Percentiles rank a stretch among this genome's conserved stretches.
These are phyloP conservation scores for Salix exigua DNA, from an alignment of 345 rosid species.

Conservation along the genomic window DNA sequence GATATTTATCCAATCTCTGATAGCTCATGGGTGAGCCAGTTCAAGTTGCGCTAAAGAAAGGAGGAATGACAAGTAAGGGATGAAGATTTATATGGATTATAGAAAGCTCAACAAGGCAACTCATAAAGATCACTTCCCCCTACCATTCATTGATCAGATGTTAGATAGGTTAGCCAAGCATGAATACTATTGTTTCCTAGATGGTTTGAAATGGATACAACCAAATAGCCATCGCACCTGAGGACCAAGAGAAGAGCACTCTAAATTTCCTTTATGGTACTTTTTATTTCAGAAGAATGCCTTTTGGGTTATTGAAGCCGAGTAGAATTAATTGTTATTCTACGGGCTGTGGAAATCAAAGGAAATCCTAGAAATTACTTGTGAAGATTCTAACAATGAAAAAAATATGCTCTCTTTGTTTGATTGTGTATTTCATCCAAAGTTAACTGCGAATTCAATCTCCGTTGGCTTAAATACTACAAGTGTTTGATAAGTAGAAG, in stretches of 20 bases:
- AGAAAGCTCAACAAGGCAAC: neutral
- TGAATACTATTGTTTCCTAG: neutral
- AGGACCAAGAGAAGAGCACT: neutral
- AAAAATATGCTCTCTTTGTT: no score
- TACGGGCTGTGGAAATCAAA: no score
- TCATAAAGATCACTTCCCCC: neutral
- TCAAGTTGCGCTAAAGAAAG: neutral
- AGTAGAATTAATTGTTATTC: no score
- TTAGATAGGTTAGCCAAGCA: neutral
- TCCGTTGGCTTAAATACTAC: no score
- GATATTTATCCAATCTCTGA: neutral
- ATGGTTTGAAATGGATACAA: neutral
- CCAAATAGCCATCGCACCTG: neutral
- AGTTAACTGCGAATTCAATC: accelerated
- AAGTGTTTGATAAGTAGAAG: no score
- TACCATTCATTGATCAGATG: neutral
- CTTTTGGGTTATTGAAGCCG: no score
- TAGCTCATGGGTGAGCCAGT: neutral
- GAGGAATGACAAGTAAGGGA: neutral
- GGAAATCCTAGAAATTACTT: no score
- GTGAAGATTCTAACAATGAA: no score
- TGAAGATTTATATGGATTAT: neutral
- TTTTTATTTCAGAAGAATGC: neutral
- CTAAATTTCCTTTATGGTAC: neutral
- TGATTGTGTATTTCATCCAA: no score